Evolutionary conservation across 345 rosid genomes (phyloP), one percentile per base, ranked within the genome.

Genomic region (Eucalyptus tenuipes): DNA sequence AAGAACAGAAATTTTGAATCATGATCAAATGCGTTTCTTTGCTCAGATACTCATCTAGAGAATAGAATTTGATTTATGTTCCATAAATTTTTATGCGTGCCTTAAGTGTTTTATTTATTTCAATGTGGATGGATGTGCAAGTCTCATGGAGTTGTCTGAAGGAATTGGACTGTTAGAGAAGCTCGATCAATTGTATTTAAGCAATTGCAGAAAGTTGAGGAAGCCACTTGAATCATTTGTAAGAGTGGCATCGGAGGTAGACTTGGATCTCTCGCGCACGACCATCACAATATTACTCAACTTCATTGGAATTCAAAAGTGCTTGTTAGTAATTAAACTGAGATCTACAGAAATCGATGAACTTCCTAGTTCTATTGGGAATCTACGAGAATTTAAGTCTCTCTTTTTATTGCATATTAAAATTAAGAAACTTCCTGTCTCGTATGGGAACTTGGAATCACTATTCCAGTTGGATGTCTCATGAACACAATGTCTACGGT

Each of bases 401-500:
- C 37, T n/a, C 10, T 29, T 61, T 64, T 16, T n/a, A 64, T 64
- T n/a, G 2, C 5, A 3, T 64, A 13, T 14, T 64, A n/a, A 29
- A 64, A 64, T 64, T 7, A 64, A 29, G 37, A 13, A 29, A 29
- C 37, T 29, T n/a, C 18, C 37, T 1, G 8, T 61, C 71, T 13
- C 4, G 8, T 61, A 27, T 53, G 16, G 68, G n/a, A 61, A 61
- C 33, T 29, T 6, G 15, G 71, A 61, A 6, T 29, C 9, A 8
- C 37, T 64, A 6, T 7, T n/a, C 18, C 10, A n/a, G 18, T 64
- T 13, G 71, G 18, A 64, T n/a, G 71, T 64, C 71, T 64, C 8
- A 3, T 4, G 15, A 61, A 29, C 68, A 29, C 8, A 7, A 29
- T 13, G 16, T 29, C 33, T 1, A 7, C 0, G 5, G 8, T 29